Conservation (phyloP, 1,284 basidiomycete genomes). For the Puccinia polysora region DNA sequence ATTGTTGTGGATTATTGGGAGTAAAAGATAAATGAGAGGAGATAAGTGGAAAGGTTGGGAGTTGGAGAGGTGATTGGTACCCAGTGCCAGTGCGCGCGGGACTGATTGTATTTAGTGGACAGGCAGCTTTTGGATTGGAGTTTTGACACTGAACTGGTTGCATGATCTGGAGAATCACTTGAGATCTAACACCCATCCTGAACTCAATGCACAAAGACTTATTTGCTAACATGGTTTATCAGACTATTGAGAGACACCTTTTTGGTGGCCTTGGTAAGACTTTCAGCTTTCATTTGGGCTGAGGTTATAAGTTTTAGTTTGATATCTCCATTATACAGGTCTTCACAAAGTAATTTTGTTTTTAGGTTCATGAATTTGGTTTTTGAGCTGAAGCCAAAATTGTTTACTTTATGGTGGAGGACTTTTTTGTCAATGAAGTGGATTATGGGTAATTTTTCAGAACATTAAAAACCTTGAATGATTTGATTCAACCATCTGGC, state of each 20-base stretch:
- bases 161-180: too few relatives aligned
- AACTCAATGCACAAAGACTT: too few relatives aligned
- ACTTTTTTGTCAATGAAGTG: not conserved
- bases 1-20: too few relatives aligned
- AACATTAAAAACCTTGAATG: not conserved
- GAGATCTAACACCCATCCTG: too few relatives aligned
- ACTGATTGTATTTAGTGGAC: too few relatives aligned
- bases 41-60: too few relatives aligned
- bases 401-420: not conserved
- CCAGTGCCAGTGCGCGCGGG: too few relatives aligned
- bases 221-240: not conserved
- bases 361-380: not conserved
- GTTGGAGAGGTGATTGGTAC: too few relatives aligned
- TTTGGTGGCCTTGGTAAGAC: not conserved
- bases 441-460: not conserved
- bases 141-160: too few relatives aligned
- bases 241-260: not conserved
- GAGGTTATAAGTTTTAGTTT: not conserved
- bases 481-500: not conserved
- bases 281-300: not conserved
- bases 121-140: too few relatives aligned
- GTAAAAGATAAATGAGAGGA: too few relatives aligned
- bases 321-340: not conserved
- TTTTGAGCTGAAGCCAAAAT: not conserved
- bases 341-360: not conserved